These are phyloP conservation scores for Saccharomycopsis sp. DNA, from an alignment of 805 yeast species.

Conservation along the genomic window DNA sequence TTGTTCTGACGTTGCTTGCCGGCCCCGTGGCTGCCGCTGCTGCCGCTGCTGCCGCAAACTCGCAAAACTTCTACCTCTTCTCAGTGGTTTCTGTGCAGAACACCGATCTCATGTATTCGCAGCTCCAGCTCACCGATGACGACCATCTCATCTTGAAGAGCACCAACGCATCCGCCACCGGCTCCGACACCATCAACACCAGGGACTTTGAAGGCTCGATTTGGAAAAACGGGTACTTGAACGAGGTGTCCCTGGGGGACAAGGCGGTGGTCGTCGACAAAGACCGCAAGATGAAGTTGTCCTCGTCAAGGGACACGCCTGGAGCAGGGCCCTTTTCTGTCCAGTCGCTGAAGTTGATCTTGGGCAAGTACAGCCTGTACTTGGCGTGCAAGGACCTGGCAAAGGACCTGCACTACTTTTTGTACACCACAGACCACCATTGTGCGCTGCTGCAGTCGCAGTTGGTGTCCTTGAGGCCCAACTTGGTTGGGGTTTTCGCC, in stretches of 20 bases:
- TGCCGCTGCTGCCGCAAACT: conserved; percentile 1
- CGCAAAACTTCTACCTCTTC: conserved; percentile 12
- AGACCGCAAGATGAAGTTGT: background rate
- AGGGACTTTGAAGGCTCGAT: conserved; percentile 4
- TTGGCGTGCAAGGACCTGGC: conserved; percentile 8
- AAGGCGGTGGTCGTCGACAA: conserved; percentile 6
- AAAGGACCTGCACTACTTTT: conserved; percentile 1
- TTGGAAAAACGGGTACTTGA: conserved; percentile 12
- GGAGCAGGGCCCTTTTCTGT: conserved; percentile 9
- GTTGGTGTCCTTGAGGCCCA: conserved; percentile 6
- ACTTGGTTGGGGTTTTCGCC: conserved; percentile 2
- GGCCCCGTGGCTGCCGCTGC: too few relatives aligned
- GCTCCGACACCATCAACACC: background rate
- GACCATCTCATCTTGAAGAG: background rate
- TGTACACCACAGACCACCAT: conserved; percentile 5
- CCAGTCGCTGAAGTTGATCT: background rate
- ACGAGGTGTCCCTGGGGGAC: conserved; percentile 1
- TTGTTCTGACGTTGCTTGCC: background rate
- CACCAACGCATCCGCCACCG: background rate
- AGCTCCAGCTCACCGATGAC: conserved; percentile 4
- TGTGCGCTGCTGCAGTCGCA: conserved; percentile 1
- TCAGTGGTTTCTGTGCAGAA: conserved; percentile 4
- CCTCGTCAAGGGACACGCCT: background rate
- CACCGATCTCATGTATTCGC: conserved; percentile 7
- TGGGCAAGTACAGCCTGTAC: background rate